Base-by-base conservation (phyloP, 306 rosid species). In the Myrica gale region DNA sequence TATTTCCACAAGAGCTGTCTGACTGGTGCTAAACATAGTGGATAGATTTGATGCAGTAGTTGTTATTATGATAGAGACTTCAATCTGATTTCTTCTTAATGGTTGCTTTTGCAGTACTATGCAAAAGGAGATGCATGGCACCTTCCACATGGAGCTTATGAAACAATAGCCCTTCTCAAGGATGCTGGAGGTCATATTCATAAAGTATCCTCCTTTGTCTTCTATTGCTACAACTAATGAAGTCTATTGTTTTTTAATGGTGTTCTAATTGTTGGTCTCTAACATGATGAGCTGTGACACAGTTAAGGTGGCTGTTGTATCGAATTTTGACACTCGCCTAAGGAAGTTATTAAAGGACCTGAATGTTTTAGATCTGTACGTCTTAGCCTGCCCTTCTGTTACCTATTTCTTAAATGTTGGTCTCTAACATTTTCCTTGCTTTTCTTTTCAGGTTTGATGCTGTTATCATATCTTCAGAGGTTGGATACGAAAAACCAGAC, bases 291-390 rank as follows among this genome's bases (percentile, higher is more conserved):
- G 70, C 63, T 17, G 58, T 74, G 85, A 68, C 65, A 7, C 96
- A 94, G 99, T 92, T 87, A 95, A 90, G 89, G 78, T 92, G 86
- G 99, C 93, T 51, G 93, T 95, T 84, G 97, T 92, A 32, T 95
- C 99, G 84, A 95, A 95, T 80, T 95, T 95, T 9, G 99, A 95
- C 79, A 83, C 84, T 57, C 91, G 99, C 78, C 84, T 95, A 75
- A 85, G 97, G 96, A 95, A 92, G 87, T 85, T 95, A 69, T 83
- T 92, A 86, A 88, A 80, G 90, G 97, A 95, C 77, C 93, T 92
- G 56, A 83, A 84, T 57, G 93, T 95, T 71, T 87, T 92, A 80
- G 88, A 90, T 85, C 80, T 90, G 98, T 95, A 82, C 90, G 95
- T 71, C 67, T 63, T 74, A 10, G 41, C 21, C 19, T 45, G 78